A percentile compares a stretch with the other conserved stretches of the same genome.
Conservation (phyloP, 2,329 filamentous ascomycete species). For the Pseudogymnoascus sp. region DNA sequence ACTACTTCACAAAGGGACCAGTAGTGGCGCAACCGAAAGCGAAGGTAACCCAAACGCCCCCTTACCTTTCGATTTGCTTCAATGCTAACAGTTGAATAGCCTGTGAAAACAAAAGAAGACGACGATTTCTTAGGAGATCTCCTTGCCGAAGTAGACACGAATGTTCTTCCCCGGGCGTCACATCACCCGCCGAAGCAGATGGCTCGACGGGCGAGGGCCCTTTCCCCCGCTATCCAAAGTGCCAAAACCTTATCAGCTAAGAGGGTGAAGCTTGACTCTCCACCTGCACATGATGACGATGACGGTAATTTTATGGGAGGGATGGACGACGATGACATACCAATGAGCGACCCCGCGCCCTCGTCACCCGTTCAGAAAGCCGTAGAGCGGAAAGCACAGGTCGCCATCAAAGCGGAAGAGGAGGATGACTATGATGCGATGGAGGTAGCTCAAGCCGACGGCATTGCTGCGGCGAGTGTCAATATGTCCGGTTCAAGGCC, state of each 20-base stretch:
- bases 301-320: conserved; percentile 47
- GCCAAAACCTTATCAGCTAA: conserved; percentile 48
- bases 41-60: conserved; percentile 52
- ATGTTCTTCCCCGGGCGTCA: conserved; percentile 52
- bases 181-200: conserved; percentile 57
- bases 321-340: conserved; percentile 60
- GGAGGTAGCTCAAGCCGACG: conserved; percentile 74
- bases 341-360: conserved; percentile 78
- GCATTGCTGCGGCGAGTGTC: conserved; percentile 62
- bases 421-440: conserved; percentile 75
- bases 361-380: conserved; percentile 82
- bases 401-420: conserved; percentile 53
- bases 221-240: conserved; percentile 62
- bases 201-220: conserved; percentile 69
- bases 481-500: conserved; percentile 79
- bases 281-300: conserved; percentile 40
- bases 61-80: conserved; percentile 14
- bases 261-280: conserved; percentile 46
- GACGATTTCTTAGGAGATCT: conserved; percentile 79
- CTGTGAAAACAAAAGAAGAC: conserved; percentile 75
- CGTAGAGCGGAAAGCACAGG: conserved; percentile 60
- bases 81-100: conserved; percentile 40
- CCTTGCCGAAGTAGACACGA: conserved; percentile 80
- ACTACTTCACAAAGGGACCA: conserved; percentile 81
- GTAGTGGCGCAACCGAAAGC: conserved; percentile 62